A percentile compares a stretch with the other conserved stretches of the same genome.
Evolutionary conservation across 768 basidiomycete species (phyloP).

Genomic region (Calocera viscosa): DNA sequence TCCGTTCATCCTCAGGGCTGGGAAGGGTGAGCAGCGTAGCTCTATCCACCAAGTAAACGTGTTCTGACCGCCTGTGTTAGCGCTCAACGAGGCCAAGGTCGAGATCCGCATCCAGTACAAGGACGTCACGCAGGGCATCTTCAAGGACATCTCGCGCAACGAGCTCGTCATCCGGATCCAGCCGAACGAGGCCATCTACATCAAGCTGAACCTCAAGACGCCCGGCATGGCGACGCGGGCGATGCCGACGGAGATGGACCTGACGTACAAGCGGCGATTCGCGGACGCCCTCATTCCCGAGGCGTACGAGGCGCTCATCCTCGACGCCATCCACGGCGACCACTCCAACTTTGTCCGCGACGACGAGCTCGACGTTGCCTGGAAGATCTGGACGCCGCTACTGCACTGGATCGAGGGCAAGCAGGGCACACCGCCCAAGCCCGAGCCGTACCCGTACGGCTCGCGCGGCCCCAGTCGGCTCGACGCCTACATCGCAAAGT

Average conservation of each 20-base stretch:
- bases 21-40: constrained; percentile 57
- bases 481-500: constrained; percentile 58
- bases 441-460: constrained; percentile 76
- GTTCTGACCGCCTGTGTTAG: constrained; percentile 30
- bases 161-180: constrained; percentile 97
- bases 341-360: constrained; percentile 98
- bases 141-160: constrained; percentile 90
- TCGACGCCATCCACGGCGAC: constrained; percentile 94
- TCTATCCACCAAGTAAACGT: constrained; percentile 8
- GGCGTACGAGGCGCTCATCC: constrained; percentile 89
- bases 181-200: constrained; percentile 89
- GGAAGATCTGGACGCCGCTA: constrained; percentile 97
- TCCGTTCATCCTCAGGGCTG: constrained; percentile 95
- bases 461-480: constrained; percentile 86
- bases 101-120: constrained; percentile 97
- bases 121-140: constrained; percentile 92
- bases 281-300: constrained; percentile 84
- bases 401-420: constrained; percentile 90
- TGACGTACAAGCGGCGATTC: constrained; percentile 95
- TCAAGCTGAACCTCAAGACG: constrained; percentile 91
- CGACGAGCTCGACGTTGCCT: constrained; percentile 93
- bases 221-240: constrained; percentile 84
- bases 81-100: constrained; percentile 95
- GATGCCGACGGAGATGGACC: constrained; percentile 92
- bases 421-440: constrained; percentile 52